Evolutionary conservation across 331 rosid species (phyloP), one percentile per base, ranked within the genome.

Genomic region (Quercus tomentella): DNA sequence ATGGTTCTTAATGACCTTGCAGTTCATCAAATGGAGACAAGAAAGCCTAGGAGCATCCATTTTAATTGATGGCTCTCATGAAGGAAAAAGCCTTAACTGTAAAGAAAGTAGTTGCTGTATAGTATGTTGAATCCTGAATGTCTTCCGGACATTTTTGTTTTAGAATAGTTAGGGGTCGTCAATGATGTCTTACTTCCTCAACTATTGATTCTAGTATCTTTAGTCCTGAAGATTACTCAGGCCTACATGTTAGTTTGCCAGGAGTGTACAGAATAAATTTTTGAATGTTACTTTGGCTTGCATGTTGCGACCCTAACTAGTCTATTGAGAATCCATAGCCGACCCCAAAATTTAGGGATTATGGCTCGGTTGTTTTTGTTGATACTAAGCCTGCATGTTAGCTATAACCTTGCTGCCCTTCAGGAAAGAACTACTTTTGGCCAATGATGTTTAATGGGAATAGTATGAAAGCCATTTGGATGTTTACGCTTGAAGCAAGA

Each of bases 1-100:
- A 56, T 65, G 18, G 77, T 78, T 79, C 51, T 62, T 20, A 68
- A 79, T 26, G 75, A 41, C 17, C 73, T 58, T 75, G 84, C 79
- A 56, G 84, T 82, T 72, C 77, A 23, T 20, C 65, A 61, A 69
- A 74, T 51, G 81, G 67, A 75, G 65, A 58, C 52, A 2, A 65
- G 41, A 37, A 73, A 80, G 81, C 62, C 62, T 5, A 23, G 77
- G 69, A 23, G 73, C 49, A 45, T 17, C 77, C 10, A 21, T 71
- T 81, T 73, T 7, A 2, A 35, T 51, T 63, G 77, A 58, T 22
- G 25, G 25, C 43, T 73, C 76, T 41, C 26, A 25, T 20, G 52
- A 55, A 74, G 58, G 76, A 37, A 37, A 56, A 56, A 11, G 33
- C 37, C 58, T 55, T 1, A 56, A 25, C 31, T 16, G 51, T 20